phyloP scores from a whole-genome alignment of 352 stramenopile species.

The Pythium aristosporum region DNA sequence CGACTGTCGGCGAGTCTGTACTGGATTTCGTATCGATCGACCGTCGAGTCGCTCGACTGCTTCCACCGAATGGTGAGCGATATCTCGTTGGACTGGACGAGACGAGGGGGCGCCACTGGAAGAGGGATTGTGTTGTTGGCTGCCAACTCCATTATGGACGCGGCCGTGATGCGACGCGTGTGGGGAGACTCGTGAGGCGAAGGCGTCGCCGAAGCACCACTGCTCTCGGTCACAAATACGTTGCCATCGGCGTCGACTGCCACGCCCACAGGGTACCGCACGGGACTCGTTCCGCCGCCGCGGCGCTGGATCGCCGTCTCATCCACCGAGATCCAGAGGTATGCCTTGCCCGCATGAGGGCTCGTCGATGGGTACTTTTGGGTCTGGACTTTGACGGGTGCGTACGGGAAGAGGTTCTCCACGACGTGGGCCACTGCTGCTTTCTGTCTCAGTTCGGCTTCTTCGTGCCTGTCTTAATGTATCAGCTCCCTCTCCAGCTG shows the following conservation, averaged over 20 bases:
- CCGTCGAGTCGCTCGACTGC: slow-evolving; percentile 53
- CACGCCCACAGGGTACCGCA: slow-evolving; percentile 68
- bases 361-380: slow-evolving; percentile 63
- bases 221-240: slow-evolving; percentile 62
- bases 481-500: neutral
- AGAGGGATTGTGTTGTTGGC: slow-evolving; percentile 38
- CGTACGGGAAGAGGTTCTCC: slow-evolving; percentile 78
- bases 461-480: slow-evolving; percentile 36
- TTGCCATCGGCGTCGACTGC: slow-evolving; percentile 69
- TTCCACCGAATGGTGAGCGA: slow-evolving; percentile 62
- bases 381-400: slow-evolving; percentile 68
- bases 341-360: slow-evolving; percentile 58
- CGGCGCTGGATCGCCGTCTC: slow-evolving; percentile 61
- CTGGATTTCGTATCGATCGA: slow-evolving; percentile 76
- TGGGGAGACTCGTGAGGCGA: slow-evolving; percentile 12
- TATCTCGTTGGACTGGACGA: slow-evolving; percentile 53
- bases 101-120: slow-evolving; percentile 33
- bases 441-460: slow-evolving; percentile 47
- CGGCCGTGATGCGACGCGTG: slow-evolving; percentile 55
- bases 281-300: slow-evolving; percentile 35
- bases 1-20: slow-evolving; percentile 48
- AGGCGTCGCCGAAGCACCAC: neutral
- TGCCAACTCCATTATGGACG: slow-evolving; percentile 61
- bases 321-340: slow-evolving; percentile 78
- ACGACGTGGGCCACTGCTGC: slow-evolving; percentile 62